These are phyloP conservation scores for Ceraceosorus guamensis DNA, from an alignment of 1,284 basidiomycete genomes.

Conservation along the genomic window DNA sequence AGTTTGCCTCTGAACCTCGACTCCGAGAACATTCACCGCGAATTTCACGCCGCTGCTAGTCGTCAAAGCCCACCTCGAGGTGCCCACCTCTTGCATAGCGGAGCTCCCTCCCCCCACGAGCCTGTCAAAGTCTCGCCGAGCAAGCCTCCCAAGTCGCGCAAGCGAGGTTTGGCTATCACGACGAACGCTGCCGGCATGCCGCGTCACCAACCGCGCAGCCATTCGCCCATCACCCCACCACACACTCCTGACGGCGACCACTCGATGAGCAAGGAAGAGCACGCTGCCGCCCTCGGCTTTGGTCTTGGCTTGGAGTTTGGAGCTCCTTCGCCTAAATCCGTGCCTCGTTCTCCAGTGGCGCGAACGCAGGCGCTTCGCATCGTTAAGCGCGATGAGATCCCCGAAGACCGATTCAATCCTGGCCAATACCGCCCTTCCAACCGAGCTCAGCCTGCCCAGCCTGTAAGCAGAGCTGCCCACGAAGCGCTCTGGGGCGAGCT, in stretches of 20 bases:
- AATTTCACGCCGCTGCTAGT: neutral
- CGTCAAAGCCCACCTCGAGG: neutral
- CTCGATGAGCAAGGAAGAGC: neutral
- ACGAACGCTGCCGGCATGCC: neutral
- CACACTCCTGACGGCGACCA: neutral
- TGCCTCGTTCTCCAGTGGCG: too few species aligned
- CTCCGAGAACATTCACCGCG: neutral
- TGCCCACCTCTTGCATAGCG: neutral
- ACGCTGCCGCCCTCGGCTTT: neutral
- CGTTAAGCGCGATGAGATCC: neutral
- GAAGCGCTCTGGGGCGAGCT: neutral
- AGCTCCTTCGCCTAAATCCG: neutral
- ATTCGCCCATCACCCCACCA: neutral
- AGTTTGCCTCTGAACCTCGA: constrained; percentile 5
- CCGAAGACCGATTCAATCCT: neutral
- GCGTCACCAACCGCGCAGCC: neutral
- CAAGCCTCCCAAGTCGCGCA: neutral
- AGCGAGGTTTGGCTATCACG: neutral
- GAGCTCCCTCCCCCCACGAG: neutral
- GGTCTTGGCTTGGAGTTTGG: neutral
- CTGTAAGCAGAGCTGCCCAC: neutral
- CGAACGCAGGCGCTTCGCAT: neutral
- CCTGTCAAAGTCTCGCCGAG: neutral
- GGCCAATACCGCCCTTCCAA: too few species aligned
- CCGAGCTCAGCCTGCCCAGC: too few species aligned